Percentiles rank a stretch among this genome's conserved stretches.
Conservation (phyloP, 2,329 filamentous ascomycete species). For the Daldinia sp. region DNA sequence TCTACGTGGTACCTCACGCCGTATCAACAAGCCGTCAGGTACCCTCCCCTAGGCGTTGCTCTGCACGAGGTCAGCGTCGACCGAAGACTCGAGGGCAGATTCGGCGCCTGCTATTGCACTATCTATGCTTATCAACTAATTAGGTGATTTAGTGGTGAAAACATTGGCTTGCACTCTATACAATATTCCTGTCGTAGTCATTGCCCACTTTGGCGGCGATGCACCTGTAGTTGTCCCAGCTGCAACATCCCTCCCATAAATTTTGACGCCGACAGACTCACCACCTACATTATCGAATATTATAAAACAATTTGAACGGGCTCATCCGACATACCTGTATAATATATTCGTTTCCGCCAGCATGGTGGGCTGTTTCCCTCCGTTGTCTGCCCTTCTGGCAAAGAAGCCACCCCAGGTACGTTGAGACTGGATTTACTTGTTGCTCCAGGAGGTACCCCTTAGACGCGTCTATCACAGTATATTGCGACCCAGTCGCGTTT, state of each 20-base stretch:
- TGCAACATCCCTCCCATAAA: background rate
- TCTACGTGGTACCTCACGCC: background rate
- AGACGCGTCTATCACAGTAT: background rate
- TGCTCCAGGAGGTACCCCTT: background rate
- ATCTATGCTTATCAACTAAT: too few species aligned
- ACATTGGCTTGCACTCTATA: too few species aligned
- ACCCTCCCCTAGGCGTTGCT: background rate
- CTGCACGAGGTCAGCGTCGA: background rate
- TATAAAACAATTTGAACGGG: background rate
- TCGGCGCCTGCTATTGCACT: too few species aligned
- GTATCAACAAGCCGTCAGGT: background rate
- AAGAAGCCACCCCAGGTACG: conserved; percentile 14
- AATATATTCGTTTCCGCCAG: background rate
- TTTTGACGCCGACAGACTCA: background rate
- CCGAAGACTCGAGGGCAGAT: too few species aligned
- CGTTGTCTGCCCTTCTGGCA: background rate
- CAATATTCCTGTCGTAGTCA: too few species aligned
- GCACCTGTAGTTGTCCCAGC: background rate
- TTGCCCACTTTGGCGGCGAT: background rate
- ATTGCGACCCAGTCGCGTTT: background rate
- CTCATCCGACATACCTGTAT: background rate
- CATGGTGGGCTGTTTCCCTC: background rate
- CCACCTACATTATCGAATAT: background rate
- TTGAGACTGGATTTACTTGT: background rate
- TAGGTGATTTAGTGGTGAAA: too few species aligned